A percentile compares a stretch with the other conserved stretches of the same genome.
These are phyloP conservation scores for Haplosporangium gracile DNA, from an alignment of 192 early-diverging fungal genomes.

Conservation along the genomic window DNA sequence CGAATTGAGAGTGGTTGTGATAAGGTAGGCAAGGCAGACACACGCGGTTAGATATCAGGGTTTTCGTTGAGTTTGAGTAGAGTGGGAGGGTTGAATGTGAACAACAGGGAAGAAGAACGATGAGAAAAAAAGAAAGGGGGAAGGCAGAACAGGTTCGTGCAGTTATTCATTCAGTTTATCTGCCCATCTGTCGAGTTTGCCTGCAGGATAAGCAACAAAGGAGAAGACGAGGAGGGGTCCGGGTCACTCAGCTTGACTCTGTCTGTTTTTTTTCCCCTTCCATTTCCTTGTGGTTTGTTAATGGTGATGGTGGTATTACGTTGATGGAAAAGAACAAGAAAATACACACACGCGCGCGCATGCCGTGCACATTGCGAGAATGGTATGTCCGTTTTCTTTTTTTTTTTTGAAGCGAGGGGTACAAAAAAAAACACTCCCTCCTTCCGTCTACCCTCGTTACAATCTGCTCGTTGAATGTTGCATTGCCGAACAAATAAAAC, in stretches of 20 bases:
- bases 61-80: background rate
- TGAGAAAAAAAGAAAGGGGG: constrained; percentile 6
- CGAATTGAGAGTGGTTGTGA: background rate
- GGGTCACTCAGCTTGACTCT: constrained; percentile 2
- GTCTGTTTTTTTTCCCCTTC: background rate
- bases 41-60: background rate
- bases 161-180: background rate
- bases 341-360: background rate
- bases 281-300: background rate
- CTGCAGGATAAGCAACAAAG: background rate
- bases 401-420: background rate
- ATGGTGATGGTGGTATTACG: background rate
- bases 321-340: background rate
- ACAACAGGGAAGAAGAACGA: background rate
- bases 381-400: background rate
- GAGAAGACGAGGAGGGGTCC: background rate
- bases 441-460: background rate
- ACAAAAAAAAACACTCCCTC: constrained; percentile 5
- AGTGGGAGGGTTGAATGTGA: background rate
- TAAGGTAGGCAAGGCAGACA: background rate
- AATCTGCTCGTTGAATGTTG: background rate
- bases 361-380: background rate
- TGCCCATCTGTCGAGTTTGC: background rate
- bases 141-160: background rate
- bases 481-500: background rate